Evolutionary conservation across 2,329 filamentous ascomycete species (phyloP).

Genomic region (Fusarium camptoceras): DNA sequence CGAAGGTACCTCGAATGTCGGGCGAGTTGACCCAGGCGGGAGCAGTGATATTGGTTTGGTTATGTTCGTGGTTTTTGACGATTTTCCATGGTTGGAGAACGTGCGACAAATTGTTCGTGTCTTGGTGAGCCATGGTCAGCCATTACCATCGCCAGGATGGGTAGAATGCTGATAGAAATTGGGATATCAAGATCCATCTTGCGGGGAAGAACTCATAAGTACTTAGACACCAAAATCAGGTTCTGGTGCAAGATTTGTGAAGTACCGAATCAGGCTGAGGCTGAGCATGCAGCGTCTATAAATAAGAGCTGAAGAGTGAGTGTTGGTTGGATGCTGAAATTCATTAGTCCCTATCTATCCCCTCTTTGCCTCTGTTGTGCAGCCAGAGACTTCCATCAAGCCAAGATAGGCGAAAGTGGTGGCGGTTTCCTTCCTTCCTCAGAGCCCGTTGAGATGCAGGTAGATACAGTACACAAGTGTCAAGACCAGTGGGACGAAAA

Average conservation of each 20-base stretch:
- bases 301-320: background rate
- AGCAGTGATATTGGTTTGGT: background rate
- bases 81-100: background rate
- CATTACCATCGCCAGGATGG: too few relatives aligned
- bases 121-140: background rate
- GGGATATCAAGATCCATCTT: background rate
- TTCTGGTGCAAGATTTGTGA: background rate
- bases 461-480: background rate
- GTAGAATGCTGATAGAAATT: background rate
- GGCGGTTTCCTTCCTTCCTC: background rate
- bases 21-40: slow-evolving; percentile 7
- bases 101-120: too few relatives aligned
- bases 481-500: background rate
- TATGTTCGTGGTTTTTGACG: background rate
- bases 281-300: slow-evolving; percentile 2
- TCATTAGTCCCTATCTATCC: background rate
- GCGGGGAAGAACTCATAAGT: background rate
- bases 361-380: background rate
- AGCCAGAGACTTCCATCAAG: background rate
- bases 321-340: background rate
- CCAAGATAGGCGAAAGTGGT: background rate
- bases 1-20: slow-evolving; percentile 1
- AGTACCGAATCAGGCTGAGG: slow-evolving; percentile 10
- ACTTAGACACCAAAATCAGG: background rate
- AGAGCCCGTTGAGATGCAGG: background rate